phyloP scores from a whole-genome alignment of 2,329 filamentous ascomycete genomes.

The Magnaporthiopsis poae region DNA sequence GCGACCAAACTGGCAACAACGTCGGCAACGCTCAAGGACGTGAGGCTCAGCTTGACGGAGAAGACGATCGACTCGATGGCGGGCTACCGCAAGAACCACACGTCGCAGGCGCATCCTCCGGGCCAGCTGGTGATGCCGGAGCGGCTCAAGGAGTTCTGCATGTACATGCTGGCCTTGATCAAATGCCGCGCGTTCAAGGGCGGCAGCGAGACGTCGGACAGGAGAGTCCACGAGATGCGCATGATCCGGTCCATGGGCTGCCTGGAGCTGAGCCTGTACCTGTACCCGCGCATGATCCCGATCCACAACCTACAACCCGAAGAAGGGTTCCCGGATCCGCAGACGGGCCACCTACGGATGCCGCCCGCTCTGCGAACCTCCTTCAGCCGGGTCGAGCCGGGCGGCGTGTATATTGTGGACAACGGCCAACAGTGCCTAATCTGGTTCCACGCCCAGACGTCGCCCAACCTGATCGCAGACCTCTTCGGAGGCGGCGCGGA shows the following conservation, averaged over 20 bases:
- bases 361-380: constrained; percentile 71
- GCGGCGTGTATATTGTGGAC: constrained; percentile 87
- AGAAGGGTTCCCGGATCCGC: constrained; percentile 81
- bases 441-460: constrained; percentile 88
- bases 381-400: constrained; percentile 80
- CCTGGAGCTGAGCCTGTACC: constrained; percentile 76
- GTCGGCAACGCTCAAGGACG: constrained; percentile 71
- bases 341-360: constrained; percentile 77
- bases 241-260: constrained; percentile 82
- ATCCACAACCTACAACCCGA: constrained; percentile 79
- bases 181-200: constrained; percentile 92
- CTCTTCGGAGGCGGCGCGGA: constrained; percentile 46
- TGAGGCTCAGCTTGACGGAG: constrained; percentile 73
- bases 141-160: constrained; percentile 88
- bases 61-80: constrained; percentile 88
- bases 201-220: constrained; percentile 80
- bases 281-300: constrained; percentile 88
- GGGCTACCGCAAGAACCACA: constrained; percentile 85
- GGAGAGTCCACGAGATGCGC: constrained; percentile 81
- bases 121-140: constrained; percentile 92
- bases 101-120: constrained; percentile 69
- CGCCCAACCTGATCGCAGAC: constrained; percentile 80
- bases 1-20: constrained; percentile 66
- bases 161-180: constrained; percentile 85
- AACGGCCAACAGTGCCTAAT: constrained; percentile 86